Evolutionary conservation across 192 early-diverging fungal genomes (phyloP).

Genomic region (Coemansia sp.): DNA sequence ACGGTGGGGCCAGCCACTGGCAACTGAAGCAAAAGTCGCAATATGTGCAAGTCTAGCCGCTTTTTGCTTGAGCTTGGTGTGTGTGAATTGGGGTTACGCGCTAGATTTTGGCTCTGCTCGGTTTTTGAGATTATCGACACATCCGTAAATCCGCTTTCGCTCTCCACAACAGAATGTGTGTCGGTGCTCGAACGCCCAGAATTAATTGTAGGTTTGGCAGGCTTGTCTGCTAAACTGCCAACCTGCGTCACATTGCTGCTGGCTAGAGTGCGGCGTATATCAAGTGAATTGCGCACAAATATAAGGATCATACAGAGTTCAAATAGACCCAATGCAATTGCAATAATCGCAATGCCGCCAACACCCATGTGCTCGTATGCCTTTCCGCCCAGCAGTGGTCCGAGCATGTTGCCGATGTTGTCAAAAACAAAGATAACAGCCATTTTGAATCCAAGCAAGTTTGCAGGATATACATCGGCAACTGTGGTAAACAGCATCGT

Average conservation of each 20-base stretch:
- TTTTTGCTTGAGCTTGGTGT: background rate
- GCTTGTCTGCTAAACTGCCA: background rate
- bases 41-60: slow-evolving; percentile 7
- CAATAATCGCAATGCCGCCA: slow-evolving; percentile 38
- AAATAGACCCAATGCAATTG: slow-evolving; percentile 29
- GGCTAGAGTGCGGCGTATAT: slow-evolving; percentile 18
- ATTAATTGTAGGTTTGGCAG: slow-evolving; percentile 7
- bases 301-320: slow-evolving; percentile 29
- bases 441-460: slow-evolving; percentile 45
- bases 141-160: background rate
- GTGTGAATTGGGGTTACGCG: background rate
- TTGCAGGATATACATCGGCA: slow-evolving; percentile 48
- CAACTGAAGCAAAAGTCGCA: slow-evolving; percentile 23
- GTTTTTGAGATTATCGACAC: background rate
- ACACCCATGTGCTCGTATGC: slow-evolving; percentile 47
- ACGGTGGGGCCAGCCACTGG: slow-evolving; percentile 42
- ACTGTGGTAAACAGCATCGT: slow-evolving; percentile 51
- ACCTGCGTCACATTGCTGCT: background rate
- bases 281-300: slow-evolving; percentile 48
- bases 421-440: slow-evolving; percentile 48
- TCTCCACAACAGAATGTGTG: background rate
- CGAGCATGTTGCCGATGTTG: slow-evolving; percentile 50
- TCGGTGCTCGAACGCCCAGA: background rate
- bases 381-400: slow-evolving; percentile 42
- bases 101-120: background rate